Evolutionary conservation across 2,329 filamentous ascomycete species (phyloP).

Genomic region (Penicillium sp.): DNA sequence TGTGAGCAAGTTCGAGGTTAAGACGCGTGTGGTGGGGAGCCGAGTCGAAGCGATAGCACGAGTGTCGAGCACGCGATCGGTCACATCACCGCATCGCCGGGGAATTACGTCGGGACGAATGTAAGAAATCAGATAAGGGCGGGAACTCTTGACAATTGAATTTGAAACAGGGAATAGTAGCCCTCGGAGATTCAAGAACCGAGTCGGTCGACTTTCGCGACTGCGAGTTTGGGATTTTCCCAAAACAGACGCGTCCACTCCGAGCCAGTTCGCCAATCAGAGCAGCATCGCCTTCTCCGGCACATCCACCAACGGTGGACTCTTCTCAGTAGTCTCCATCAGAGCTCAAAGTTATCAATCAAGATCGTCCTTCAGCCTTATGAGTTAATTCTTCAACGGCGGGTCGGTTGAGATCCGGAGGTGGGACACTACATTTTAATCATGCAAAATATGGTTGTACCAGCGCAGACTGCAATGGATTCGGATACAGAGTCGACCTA

Average conservation of each 20-base stretch:
- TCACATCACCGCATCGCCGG: conserved; percentile 23
- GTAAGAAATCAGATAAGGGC: conserved; percentile 10
- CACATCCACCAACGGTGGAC: not conserved
- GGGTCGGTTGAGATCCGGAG: not conserved
- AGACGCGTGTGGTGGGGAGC: not conserved
- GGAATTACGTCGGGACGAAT: conserved; percentile 25
- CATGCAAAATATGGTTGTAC: not conserved
- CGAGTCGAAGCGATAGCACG: not conserved
- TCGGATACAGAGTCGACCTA: conserved; percentile 17
- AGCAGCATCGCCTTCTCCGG: not conserved
- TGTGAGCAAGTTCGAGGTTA: not conserved
- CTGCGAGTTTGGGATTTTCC: not conserved
- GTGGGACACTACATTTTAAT: conserved; percentile 1
- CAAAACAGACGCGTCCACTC: conserved; percentile 7
- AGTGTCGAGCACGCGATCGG: conserved; percentile 1
- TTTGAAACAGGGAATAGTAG: not conserved
- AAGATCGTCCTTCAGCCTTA: not conserved
- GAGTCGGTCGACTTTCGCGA: not conserved
- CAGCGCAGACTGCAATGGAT: conserved; percentile 19
- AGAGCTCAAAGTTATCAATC: not conserved
- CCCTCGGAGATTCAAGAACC: not conserved
- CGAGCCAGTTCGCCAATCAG: not conserved
- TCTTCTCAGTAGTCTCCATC: not conserved
- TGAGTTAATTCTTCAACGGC: not conserved
- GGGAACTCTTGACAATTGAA: not conserved